Conservation (phyloP, 768 basidiomycete species). For the Fistulinella prunicolor region DNA sequence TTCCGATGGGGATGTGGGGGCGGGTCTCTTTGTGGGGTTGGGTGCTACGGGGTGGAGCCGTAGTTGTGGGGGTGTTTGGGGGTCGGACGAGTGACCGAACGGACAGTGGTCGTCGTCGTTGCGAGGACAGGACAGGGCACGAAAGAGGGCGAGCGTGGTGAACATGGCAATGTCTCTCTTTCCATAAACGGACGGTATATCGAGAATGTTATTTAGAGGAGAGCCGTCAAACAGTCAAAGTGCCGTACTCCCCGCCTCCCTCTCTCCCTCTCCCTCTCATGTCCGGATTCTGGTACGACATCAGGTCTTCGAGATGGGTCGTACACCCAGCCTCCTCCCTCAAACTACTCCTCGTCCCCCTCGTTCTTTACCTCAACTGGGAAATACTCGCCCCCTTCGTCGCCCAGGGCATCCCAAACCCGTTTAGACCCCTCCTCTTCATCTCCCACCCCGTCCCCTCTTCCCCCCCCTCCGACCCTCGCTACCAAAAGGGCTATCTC, state of each 20-base stretch:
- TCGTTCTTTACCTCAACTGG: constrained; percentile 67
- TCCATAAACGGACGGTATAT: too few relatives aligned
- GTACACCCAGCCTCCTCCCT: constrained; percentile 72
- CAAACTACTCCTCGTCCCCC: constrained; percentile 59
- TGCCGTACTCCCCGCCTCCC: too few relatives aligned
- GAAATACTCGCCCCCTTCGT: constrained; percentile 49
- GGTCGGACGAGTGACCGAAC: constrained; percentile 56
- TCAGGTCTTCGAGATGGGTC: constrained; percentile 64
- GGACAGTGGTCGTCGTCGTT: constrained; percentile 51
- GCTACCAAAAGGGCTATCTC: constrained; percentile 67
- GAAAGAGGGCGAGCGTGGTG: constrained; percentile 56
- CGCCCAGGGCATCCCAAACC: constrained; percentile 55
- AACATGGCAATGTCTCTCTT: too few relatives aligned
- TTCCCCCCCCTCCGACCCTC: constrained; percentile 51
- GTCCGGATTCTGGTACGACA: constrained; percentile 44
- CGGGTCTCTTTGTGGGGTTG: constrained; percentile 56
- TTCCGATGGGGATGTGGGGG: constrained; percentile 33
- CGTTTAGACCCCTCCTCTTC: constrained; percentile 68
- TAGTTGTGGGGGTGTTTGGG: not conserved
- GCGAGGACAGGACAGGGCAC: constrained; percentile 58
- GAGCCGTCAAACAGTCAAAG: too few relatives aligned
- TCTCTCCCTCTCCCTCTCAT: constrained; percentile 21
- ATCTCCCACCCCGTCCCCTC: constrained; percentile 61
- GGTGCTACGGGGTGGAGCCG: too few relatives aligned
- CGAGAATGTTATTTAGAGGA: too few relatives aligned